These are phyloP conservation scores for Trichoderma breve DNA, from an alignment of 2,329 filamentous ascomycete genomes.

Conservation along the genomic window DNA sequence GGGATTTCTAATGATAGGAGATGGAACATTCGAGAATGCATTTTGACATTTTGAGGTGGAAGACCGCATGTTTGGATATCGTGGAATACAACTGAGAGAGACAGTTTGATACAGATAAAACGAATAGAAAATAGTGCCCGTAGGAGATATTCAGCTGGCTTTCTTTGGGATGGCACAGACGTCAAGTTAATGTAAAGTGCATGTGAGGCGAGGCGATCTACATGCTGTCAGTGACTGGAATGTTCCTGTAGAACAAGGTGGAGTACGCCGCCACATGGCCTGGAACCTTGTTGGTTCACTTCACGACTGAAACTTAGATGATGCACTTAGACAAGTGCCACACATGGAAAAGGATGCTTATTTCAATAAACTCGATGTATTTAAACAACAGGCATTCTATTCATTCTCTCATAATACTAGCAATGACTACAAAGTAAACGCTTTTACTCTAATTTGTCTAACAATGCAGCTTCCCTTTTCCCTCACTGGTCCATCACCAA, in stretches of 20 bases:
- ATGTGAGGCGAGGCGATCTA: neutral
- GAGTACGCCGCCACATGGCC: neutral
- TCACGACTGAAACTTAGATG: no score
- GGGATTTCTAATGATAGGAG: conserved; percentile 15
- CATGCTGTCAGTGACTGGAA: neutral
- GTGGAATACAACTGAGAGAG: rapidly evolving
- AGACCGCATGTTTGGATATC: neutral
- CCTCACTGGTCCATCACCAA: conserved; percentile 38
- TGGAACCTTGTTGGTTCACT: neutral
- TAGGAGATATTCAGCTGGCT: neutral
- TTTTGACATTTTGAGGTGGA: neutral
- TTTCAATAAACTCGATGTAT: neutral
- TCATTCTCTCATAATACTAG: neutral
- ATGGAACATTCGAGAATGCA: conserved; percentile 11
- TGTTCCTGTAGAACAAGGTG: neutral
- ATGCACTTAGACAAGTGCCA: neutral
- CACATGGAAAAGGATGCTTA: neutral
- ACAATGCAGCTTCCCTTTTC: no score
- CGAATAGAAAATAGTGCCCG: neutral
- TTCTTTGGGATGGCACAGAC: neutral
- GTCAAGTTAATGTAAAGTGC: no score
- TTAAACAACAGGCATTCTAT: neutral
- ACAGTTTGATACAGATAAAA: neutral
- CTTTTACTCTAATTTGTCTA: neutral
- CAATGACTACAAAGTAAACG: neutral